Conservation (phyloP, 208 protist species). For the Naegleria fowleri region DNA sequence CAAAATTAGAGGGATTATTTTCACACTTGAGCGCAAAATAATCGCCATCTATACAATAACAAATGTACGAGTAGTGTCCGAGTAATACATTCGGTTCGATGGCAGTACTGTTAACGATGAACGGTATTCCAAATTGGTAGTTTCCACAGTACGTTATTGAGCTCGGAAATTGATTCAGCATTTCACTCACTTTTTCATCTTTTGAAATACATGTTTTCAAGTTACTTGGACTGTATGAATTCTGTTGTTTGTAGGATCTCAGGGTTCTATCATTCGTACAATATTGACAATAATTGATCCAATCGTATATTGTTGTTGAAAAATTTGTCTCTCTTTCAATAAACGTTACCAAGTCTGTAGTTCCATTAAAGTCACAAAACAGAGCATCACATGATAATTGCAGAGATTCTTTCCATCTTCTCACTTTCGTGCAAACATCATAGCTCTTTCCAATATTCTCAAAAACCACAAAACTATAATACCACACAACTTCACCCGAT, state of each 20-base stretch:
- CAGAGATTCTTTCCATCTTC: no score
- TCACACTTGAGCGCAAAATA: not conserved
- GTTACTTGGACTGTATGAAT: no score
- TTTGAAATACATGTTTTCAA: not conserved
- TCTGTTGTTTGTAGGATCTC: not conserved
- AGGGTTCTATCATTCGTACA: not conserved
- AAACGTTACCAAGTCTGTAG: no score
- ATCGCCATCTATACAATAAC: not conserved
- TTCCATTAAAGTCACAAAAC: no score
- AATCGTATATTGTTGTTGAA: not conserved
- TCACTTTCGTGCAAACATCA: no score
- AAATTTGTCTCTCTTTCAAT: no score
- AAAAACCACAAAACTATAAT: no score
- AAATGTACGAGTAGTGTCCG: not conserved
- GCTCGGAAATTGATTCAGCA: not conserved
- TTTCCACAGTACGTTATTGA: not conserved
- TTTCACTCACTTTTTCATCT: not conserved
- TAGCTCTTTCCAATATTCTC: no score
- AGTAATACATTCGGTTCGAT: not conserved
- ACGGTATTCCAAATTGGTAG: not conserved
- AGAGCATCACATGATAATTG: no score
- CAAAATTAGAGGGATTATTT: no score
- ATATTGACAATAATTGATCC: not conserved
- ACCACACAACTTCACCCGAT: no score
- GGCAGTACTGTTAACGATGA: not conserved